A percentile compares a stretch with the other conserved stretches of the same genome.
These are phyloP conservation scores for Myriangium duriaei DNA, from an alignment of 2,329 filamentous ascomycete species.

Conservation along the genomic window DNA sequence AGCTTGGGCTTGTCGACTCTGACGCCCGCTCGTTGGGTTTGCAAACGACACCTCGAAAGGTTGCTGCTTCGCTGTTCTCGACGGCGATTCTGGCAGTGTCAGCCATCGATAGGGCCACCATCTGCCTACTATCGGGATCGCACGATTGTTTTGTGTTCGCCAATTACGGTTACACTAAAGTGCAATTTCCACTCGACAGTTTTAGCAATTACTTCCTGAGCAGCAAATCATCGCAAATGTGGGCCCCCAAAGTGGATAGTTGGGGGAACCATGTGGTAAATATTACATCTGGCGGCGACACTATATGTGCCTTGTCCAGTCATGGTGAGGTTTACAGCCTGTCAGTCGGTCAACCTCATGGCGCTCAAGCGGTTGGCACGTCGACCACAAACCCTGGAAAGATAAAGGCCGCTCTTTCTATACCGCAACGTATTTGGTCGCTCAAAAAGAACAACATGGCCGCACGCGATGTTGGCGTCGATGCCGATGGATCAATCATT, in stretches of 20 bases:
- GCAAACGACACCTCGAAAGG: constrained; percentile 72
- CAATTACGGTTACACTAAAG: constrained; percentile 87
- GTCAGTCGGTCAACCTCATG: constrained; percentile 55
- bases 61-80: constrained; percentile 71
- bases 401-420: constrained; percentile 68
- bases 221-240: constrained; percentile 41
- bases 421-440: constrained; percentile 75
- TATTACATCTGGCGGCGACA: constrained; percentile 76
- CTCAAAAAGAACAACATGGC: constrained; percentile 74
- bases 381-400: constrained; percentile 91
- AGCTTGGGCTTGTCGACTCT: constrained; percentile 86
- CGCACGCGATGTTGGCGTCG: constrained; percentile 73
- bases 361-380: constrained; percentile 44
- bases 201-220: constrained; percentile 59
- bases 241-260: constrained; percentile 52
- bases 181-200: constrained; percentile 68
- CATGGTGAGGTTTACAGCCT: constrained; percentile 83
- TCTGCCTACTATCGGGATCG: constrained; percentile 66
- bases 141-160: constrained; percentile 88
- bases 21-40: constrained; percentile 81
- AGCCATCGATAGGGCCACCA: constrained; percentile 82
- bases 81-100: constrained; percentile 64
- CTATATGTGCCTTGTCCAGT: constrained; percentile 74
- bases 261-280: constrained; percentile 57
- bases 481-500: constrained; percentile 88